Base-by-base conservation (phyloP, 106 monocot genomes). In the Acanthochlamys bracteata region DNA sequence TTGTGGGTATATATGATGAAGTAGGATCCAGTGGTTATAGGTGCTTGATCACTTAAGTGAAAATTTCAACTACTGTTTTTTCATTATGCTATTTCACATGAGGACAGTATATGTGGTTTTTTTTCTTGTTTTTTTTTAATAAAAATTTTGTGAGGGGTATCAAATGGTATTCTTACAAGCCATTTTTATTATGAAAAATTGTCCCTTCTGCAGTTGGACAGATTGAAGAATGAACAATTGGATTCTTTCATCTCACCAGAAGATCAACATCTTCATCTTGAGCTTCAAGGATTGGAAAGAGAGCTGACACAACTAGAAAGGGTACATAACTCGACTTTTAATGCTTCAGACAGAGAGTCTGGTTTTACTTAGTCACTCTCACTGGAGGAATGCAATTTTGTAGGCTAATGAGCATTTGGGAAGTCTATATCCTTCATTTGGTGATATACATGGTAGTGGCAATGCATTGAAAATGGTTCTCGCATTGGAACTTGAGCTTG, bases 401-500 rank as follows among this genome's bases (percentile, higher is more conserved):
- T 55, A 96, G 96, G 85, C 81, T 72, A 96, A 96, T 79, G 80
- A 88, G 49, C 79, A 85, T 54, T 60, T 96, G 59, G 76, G 63
- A 45, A 85, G 42, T 65, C 68, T 91, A 55, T 96, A 76, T 55
- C 90, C 88, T 55, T 60, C 57, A 51, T 91, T 88, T 58, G 83
- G 85, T 68, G 80, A 76, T 54, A 65, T 83, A 39, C 63, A 74
- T 69, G 78, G 78, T 22, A 72, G 62, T 67, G 84, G 79, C 46
- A 96, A 82, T 88, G 69, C 91, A 73, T 71, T 86, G 55, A 83
- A 88, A 69, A 88, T 78, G 60, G 91, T 96, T 17, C 85, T 91
- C 58, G 84, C 96, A 11, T 66, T 91, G 72, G 96, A 96, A 70
- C 80, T 91, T 55, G 91, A 96, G 62, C 83, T 91, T 58, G 96